Evolutionary conservation across 495 filamentous ascomycete genomes (phyloP).

Genomic region (Penicillium mononematosum): DNA sequence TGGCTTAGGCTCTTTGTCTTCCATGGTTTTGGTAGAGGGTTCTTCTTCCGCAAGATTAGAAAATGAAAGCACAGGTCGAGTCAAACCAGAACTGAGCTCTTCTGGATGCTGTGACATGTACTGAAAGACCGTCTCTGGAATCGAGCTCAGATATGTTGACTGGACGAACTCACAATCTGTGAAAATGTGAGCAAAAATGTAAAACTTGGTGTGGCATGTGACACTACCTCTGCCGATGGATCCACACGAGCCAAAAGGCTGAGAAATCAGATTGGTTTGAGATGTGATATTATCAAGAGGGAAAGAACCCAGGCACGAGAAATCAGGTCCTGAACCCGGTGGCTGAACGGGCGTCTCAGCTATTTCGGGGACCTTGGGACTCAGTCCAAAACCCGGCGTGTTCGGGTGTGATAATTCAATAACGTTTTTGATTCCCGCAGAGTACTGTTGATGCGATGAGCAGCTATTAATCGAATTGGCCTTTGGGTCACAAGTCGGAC

Average conservation of each 20-base stretch:
- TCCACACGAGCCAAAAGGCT: neutral
- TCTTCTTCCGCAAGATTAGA: neutral
- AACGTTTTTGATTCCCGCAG: neutral
- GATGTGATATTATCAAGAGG: neutral
- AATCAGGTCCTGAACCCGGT: neutral
- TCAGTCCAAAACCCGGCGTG: neutral
- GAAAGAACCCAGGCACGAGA: neutral
- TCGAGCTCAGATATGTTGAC: neutral
- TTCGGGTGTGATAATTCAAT: neutral
- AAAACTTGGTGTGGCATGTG: neutral
- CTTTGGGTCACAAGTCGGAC: neutral
- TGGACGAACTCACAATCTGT: neutral
- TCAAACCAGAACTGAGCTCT: neutral
- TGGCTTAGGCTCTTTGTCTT: conserved; percentile 17
- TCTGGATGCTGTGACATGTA: neutral
- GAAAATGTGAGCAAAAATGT: neutral
- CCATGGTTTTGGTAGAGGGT: conserved; percentile 14
- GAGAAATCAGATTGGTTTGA: neutral
- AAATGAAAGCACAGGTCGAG: neutral
- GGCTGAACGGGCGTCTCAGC: conserved; percentile 27
- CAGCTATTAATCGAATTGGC: neutral
- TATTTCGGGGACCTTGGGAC: conserved; percentile 18
- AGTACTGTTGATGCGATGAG: neutral
- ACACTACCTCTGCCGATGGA: neutral
- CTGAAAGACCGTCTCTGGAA: conserved; percentile 7